phyloP scores from a whole-genome alignment of 2,329 filamentous ascomycete genomes.

The Chalaropsis ovoidea region DNA sequence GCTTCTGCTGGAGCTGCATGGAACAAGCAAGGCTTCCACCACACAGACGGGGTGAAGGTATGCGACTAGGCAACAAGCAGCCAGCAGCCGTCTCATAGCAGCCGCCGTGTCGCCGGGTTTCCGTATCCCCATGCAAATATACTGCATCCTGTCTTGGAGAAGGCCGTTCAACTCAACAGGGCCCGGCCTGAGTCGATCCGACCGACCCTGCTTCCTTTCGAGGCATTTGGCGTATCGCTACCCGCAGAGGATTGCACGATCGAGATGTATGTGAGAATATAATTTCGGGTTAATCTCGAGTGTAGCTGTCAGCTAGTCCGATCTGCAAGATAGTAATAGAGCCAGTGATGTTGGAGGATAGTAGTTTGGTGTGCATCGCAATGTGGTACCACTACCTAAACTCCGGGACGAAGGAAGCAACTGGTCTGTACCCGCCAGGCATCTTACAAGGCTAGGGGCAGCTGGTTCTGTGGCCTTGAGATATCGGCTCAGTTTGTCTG shows the following conservation, averaged over 20 bases:
- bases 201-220: background rate
- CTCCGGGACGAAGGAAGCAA: background rate
- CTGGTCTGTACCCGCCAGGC: background rate
- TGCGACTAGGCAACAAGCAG: background rate
- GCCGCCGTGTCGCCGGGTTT: background rate
- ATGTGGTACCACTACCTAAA: background rate
- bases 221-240: background rate
- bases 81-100: too few relatives aligned
- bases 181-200: background rate
- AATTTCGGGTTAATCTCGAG: background rate
- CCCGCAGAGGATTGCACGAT: background rate
- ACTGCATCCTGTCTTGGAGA: background rate
- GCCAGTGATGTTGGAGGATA: background rate
- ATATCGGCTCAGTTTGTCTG: background rate
- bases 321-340: background rate
- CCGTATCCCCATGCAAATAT: background rate
- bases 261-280: background rate
- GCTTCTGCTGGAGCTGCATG: background rate
- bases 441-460: too few relatives aligned
- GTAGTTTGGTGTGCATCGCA: background rate
- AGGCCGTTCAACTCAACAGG: background rate
- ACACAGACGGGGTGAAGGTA: background rate
- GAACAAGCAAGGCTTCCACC: constrained; percentile 1
- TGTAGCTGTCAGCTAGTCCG: background rate
- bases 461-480: background rate